Conservation (phyloP, 2,329 filamentous ascomycete species). For the Botryotinia narcissicola region DNA sequence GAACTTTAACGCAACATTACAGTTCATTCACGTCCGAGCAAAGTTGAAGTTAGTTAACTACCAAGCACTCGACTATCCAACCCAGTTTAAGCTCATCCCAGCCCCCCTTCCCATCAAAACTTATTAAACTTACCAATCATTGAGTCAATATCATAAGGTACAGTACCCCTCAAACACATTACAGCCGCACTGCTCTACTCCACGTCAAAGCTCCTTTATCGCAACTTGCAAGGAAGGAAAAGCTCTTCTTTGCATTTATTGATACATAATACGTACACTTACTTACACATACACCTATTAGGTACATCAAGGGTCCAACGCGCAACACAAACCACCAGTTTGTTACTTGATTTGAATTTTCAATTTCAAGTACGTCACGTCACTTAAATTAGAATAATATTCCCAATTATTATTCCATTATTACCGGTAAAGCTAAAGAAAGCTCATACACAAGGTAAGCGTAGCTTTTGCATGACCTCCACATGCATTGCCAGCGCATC, state of each 20-base stretch:
- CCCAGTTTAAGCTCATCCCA: background rate
- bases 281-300: constrained; percentile 6
- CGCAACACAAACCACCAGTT: constrained; percentile 15
- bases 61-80: background rate
- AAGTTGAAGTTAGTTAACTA: background rate
- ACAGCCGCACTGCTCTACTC: constrained; percentile 9
- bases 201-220: constrained; percentile 10
- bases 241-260: background rate
- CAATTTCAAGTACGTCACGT: constrained; percentile 26
- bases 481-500: constrained; percentile 40
- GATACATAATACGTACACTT: background rate
- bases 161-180: background rate
- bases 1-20: background rate
- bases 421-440: constrained; percentile 28
- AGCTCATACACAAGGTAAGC: constrained; percentile 36
- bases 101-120: constrained; percentile 4
- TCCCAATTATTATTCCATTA: constrained; percentile 31
- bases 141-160: background rate
- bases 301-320: background rate
- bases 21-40: background rate
- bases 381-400: constrained; percentile 23
- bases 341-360: constrained; percentile 5
- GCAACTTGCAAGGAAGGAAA: background rate
- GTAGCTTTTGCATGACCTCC: constrained; percentile 33
- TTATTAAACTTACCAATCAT: background rate